These are phyloP conservation scores for Populus davidiana DNA, from an alignment of 345 rosid genomes.

Conservation along the genomic window DNA sequence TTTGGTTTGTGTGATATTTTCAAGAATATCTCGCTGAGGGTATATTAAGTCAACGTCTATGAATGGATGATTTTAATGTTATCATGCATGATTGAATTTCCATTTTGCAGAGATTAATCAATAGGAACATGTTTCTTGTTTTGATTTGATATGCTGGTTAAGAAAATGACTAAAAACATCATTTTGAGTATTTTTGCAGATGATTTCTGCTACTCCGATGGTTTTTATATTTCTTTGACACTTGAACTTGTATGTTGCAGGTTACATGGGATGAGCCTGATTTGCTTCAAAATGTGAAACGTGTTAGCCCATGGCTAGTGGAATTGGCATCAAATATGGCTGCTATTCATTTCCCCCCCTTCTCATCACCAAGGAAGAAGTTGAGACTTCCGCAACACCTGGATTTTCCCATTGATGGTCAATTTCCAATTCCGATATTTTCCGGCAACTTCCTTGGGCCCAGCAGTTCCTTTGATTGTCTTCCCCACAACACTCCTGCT, in stretches of 20 bases:
- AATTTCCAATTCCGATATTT: conserved; percentile 26
- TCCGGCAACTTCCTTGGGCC: conserved; percentile 24
- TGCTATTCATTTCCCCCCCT: conserved; percentile 61
- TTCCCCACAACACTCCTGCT: conserved; percentile 30
- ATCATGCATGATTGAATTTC: neutral
- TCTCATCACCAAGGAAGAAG: conserved; percentile 90
- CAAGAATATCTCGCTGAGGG: neutral
- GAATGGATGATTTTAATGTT: neutral
- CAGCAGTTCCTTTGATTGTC: conserved; percentile 24
- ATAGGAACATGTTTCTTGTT: neutral
- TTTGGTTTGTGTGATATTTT: neutral
- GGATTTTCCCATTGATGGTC: conserved; percentile 42
- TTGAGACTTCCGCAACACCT: conserved; percentile 58
- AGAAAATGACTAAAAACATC: neutral
- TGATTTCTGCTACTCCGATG: neutral
- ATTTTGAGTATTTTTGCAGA: too few species aligned
- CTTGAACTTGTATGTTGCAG: conserved; percentile 26
- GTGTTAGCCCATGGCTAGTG: conserved; percentile 93
- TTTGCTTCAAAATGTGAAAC: conserved; percentile 91
- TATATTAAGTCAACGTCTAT: neutral
- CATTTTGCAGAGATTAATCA: neutral
- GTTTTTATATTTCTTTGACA: neutral
- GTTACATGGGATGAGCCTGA: conserved; percentile 98
- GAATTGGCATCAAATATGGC: conserved; percentile 81
- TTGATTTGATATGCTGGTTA: neutral